phyloP scores from a whole-genome alignment of 2,329 filamentous ascomycete genomes.

The Pseudonectria buxi region DNA sequence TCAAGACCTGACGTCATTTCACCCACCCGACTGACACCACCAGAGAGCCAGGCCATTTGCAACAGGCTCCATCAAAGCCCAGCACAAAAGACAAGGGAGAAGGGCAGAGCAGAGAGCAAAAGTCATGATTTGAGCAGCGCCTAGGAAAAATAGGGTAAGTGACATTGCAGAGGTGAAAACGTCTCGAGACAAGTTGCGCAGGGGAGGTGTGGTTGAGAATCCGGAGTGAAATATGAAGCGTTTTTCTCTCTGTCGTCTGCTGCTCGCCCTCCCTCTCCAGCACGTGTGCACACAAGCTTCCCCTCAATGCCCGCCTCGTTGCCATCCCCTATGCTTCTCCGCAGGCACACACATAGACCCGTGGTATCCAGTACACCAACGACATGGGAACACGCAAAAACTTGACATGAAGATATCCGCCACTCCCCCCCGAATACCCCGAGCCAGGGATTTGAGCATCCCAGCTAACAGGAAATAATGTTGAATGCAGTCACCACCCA shows the following conservation, averaged over 20 bases:
- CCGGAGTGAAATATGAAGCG: slow-evolving; percentile 20
- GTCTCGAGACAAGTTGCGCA: not conserved
- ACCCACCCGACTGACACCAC: too few species aligned
- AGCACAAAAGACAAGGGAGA: not conserved
- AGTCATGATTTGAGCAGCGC: slow-evolving; percentile 3
- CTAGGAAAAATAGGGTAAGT: slow-evolving; percentile 6
- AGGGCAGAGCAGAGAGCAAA: not conserved
- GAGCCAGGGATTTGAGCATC: slow-evolving; percentile 14
- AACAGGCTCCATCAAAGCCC: not conserved
- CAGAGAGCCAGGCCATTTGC: too few species aligned
- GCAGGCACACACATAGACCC: too few species aligned
- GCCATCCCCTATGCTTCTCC: too few species aligned
- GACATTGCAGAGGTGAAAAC: not conserved
- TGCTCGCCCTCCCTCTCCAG: too few species aligned
- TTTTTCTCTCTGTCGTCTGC: slow-evolving; percentile 13
- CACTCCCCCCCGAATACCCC: slow-evolving; percentile 12
- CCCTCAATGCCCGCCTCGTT: too few species aligned
- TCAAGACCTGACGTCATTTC: too few species aligned
- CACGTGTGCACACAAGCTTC: too few species aligned
- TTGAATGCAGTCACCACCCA: slow-evolving; percentile 13
- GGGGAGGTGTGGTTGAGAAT: slow-evolving; percentile 6
- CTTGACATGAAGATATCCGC: slow-evolving; percentile 23
- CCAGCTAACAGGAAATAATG: slow-evolving; percentile 12
- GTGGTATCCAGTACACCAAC: slow-evolving; percentile 21
- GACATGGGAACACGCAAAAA: slow-evolving; percentile 18